Evolutionary conservation across 768 basidiomycete species (phyloP).

Genomic region (Pholiota molesta): DNA sequence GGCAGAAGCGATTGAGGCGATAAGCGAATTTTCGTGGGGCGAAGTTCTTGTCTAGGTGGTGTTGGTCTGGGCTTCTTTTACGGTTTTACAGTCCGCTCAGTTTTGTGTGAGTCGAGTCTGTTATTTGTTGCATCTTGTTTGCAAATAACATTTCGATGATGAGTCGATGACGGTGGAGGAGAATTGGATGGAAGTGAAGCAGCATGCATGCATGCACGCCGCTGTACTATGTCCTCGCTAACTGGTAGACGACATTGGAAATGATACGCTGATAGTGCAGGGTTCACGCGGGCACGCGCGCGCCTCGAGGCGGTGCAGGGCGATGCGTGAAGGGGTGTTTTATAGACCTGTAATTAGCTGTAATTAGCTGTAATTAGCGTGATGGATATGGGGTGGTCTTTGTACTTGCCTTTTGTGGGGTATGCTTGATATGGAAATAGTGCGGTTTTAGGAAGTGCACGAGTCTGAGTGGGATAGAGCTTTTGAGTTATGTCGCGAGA

Average conservation of each 20-base stretch:
- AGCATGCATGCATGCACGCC: neutral
- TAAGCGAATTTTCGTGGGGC: too few relatives aligned
- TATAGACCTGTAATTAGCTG: too few relatives aligned
- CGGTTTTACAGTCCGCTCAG: too few relatives aligned
- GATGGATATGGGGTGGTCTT: neutral
- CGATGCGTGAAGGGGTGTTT: neutral
- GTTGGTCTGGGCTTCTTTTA: too few relatives aligned
- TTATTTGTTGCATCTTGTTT: too few relatives aligned
- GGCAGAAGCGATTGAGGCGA: too few relatives aligned
- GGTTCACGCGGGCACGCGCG: neutral
- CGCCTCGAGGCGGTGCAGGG: neutral
- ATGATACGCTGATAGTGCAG: neutral
- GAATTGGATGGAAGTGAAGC: too few relatives aligned
- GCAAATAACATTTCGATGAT: too few relatives aligned
- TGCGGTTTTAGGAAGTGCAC: neutral
- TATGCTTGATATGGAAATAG: neutral
- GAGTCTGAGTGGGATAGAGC: too few relatives aligned
- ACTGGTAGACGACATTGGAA: neutral
- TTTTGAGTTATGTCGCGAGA: neutral
- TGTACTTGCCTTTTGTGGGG: neutral
- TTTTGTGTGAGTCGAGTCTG: too few relatives aligned
- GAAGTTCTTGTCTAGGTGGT: too few relatives aligned
- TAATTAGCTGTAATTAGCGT: neutral
- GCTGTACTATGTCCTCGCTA: neutral
- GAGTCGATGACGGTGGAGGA: too few relatives aligned